Conservation (phyloP, 106 monocot species). For the Hemerocallis citrina region DNA sequence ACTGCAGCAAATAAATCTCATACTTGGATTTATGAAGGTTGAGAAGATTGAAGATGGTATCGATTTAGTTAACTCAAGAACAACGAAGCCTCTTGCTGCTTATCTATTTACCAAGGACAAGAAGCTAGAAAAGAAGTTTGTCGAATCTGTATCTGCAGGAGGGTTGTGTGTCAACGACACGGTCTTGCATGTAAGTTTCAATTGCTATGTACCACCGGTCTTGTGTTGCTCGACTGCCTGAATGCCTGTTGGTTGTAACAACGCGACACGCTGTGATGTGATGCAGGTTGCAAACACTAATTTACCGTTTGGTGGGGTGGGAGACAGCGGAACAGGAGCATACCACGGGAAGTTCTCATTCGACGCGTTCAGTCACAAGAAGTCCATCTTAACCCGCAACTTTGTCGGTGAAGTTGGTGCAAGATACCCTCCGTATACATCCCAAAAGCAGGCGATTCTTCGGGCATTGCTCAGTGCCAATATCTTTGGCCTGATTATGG, state of each 20-base stretch:
- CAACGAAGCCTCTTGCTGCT: slow-evolving; percentile 62
- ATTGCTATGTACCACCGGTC: background rate
- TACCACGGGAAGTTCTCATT: slow-evolving; percentile 69
- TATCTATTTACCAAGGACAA: slow-evolving; percentile 69
- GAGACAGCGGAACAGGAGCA: slow-evolving; percentile 48
- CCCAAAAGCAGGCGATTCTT: slow-evolving; percentile 46
- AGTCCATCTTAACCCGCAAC: slow-evolving; percentile 52
- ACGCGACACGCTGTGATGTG: too few species aligned
- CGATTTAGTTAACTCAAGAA: slow-evolving; percentile 34
- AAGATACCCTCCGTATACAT: slow-evolving; percentile 81
- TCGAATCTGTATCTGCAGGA: slow-evolving; percentile 44
- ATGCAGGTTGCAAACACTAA: slow-evolving; percentile 46
- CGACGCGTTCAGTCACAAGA: slow-evolving; percentile 82
- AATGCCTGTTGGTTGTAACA: too few species aligned
- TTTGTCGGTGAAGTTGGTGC: slow-evolving; percentile 57
- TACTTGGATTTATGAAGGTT: slow-evolving; percentile 36
- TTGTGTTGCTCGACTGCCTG: too few species aligned
- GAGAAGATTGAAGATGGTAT: slow-evolving; percentile 54
- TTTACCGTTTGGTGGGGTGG: slow-evolving; percentile 52
- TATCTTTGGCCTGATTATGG: slow-evolving; percentile 46
- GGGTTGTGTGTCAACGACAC: slow-evolving; percentile 61
- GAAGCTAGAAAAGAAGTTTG: slow-evolving; percentile 47
- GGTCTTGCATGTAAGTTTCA: slow-evolving; percentile 40
- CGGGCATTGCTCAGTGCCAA: slow-evolving; percentile 48
- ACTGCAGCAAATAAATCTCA: too few species aligned